Evolutionary conservation across 768 basidiomycete species (phyloP), one percentile per base, ranked within the genome.

Genomic region (Mycena rebaudengoi): DNA sequence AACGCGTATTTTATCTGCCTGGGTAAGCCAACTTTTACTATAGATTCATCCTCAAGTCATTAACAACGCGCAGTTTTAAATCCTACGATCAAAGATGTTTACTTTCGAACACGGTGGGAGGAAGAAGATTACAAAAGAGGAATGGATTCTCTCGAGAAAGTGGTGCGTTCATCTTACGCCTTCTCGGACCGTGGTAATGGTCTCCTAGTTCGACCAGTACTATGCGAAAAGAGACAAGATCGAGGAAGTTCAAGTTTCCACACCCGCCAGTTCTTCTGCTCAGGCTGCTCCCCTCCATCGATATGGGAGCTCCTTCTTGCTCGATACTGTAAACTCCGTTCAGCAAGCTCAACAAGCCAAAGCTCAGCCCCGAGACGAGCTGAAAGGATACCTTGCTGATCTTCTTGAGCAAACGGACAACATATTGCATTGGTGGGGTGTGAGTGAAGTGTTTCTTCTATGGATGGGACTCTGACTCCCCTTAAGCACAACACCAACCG

Each of bases 101-200:
- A 54, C 23, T 54, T 54, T 25, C 33, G 52, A 10, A 20, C 52
- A 5, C 11, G 5, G 5, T 54, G 52, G 52, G 28, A 7, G 10
- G 6, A 7, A 20, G 7, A 39, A 7, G 52, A 23, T 21, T 69
- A 54, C 51, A 45, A 54, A 2, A 30, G 40, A 0, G 70, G 72
- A 14, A 25, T 53, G 6, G 44, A 54, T 39, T 26, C 40, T 21
- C 59, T 75, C 25, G 60, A 69, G 33, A 54, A 64, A 25, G 53
- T 50, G n/a, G 71, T 73, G 49, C 32, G 71, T 68, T 8, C 18
- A 18, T 37, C 35, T 26, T 25, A 46, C 13, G 16, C 5, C 16
- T 5, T 39, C 35, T 40, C 32, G 20, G 18, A 7, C 16, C 23
- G 20, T 54, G 13, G 18, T 54, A 25, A 13, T 7, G 20, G 5